Conservation (phyloP, 805 yeast genomes). For the Blastobotrys parvus region DNA sequence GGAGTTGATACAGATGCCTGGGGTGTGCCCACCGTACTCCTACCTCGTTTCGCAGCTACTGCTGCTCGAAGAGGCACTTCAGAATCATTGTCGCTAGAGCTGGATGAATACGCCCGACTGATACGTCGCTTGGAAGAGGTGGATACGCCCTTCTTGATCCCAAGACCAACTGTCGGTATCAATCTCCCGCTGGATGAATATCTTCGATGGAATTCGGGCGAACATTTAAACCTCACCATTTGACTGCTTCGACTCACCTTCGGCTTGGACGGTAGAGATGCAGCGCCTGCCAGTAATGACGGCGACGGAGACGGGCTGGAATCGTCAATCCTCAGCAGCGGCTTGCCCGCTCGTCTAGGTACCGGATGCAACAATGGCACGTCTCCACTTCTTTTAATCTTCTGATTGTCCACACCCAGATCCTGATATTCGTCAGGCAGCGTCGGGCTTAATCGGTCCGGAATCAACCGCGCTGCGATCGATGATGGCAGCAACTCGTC, state of each 20-base stretch:
- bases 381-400: not conserved
- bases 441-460: constrained; percentile 32
- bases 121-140: not conserved
- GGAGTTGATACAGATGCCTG: not conserved
- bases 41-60: too few relatives aligned
- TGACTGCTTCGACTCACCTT: too few relatives aligned
- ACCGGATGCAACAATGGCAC: not conserved
- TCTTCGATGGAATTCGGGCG: not conserved
- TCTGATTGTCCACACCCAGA: not conserved
- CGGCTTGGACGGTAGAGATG: constrained; percentile 2
- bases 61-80: not conserved
- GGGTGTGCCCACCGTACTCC: too few relatives aligned
- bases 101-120: constrained; percentile 1
- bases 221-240: not conserved
- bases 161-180: too few relatives aligned
- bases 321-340: too few relatives aligned
- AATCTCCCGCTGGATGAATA: not conserved
- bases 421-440: constrained; percentile 29
- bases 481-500: constrained; percentile 22
- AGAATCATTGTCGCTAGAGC: not conserved
- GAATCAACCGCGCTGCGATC: not conserved
- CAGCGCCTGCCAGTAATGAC: constrained; percentile 4
- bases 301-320: too few relatives aligned
- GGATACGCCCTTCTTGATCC: too few relatives aligned
- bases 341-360: constrained; percentile 2